Conservation (phyloP, 2,329 filamentous ascomycete genomes). For the Apiospora hydei region DNA sequence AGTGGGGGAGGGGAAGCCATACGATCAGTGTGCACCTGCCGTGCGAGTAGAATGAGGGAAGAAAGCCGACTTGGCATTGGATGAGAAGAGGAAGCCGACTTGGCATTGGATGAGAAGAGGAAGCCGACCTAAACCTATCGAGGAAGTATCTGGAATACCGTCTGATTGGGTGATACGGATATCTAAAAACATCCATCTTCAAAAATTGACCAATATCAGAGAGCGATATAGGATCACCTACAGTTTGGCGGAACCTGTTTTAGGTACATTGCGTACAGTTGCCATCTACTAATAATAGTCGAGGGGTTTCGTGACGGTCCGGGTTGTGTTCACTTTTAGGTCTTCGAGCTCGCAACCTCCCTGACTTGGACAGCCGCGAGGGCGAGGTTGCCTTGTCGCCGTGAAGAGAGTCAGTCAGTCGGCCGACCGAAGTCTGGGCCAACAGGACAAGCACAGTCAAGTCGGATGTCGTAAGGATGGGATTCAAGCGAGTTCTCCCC, state of each 20-base stretch:
- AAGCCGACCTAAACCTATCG: neutral
- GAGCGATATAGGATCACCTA: neutral
- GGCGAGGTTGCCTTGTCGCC: slow-evolving; percentile 7
- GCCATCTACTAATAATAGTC: neutral
- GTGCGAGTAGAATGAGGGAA: neutral
- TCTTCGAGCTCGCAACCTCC: neutral
- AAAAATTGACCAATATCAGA: slow-evolving; percentile 1
- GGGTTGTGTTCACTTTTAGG: slow-evolving; percentile 1
- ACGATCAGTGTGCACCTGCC: neutral
- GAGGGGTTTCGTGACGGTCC: slow-evolving; percentile 4
- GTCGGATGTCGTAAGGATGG: neutral
- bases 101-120: neutral
- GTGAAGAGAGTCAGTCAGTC: slow-evolving; percentile 3
- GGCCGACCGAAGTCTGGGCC: slow-evolving; percentile 9
- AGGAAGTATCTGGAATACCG: neutral
- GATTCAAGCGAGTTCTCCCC: neutral
- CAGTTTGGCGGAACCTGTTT: neutral
- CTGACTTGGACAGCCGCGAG: neutral
- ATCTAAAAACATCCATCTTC: slow-evolving; percentile 1
- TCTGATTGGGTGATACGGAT: neutral
- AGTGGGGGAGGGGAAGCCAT: neutral
- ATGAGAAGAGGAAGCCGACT: neutral
- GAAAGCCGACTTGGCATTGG: neutral
- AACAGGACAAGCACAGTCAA: neutral
- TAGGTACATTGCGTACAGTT: neutral